These are phyloP conservation scores for Pisolithus orientalis DNA, from an alignment of 768 basidiomycete species.

Conservation along the genomic window DNA sequence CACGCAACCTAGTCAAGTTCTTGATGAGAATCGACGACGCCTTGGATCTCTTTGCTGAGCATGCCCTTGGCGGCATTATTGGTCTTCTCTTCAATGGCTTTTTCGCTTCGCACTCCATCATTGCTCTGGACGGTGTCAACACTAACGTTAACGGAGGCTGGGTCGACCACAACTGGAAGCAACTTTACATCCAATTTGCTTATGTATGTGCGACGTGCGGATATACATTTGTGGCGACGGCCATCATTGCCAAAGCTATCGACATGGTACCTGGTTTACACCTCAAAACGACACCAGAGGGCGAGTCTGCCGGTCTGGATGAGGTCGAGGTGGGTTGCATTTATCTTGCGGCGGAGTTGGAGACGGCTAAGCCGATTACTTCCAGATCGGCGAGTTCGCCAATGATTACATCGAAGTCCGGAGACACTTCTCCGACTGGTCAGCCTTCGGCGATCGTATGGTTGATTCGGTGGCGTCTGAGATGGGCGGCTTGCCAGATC, in stretches of 20 bases:
- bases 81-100: constrained; percentile 70
- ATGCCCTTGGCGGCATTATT: constrained; percentile 79
- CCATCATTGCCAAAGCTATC: constrained; percentile 49
- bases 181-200: constrained; percentile 71
- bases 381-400: constrained; percentile 63
- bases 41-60: constrained; percentile 88
- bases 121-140: constrained; percentile 64
- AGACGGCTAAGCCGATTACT: background rate
- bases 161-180: constrained; percentile 72
- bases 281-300: constrained; percentile 47
- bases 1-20: constrained; percentile 48
- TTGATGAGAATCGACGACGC: constrained; percentile 76
- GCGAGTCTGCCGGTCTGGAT: constrained; percentile 61
- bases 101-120: constrained; percentile 62
- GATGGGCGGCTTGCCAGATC: constrained; percentile 27
- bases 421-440: constrained; percentile 57
- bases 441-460: constrained; percentile 17
- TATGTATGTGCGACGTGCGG: constrained; percentile 52
- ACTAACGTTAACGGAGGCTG: constrained; percentile 53
- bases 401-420: constrained; percentile 66
- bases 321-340: constrained; percentile 53
- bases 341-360: background rate
- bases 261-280: constrained; percentile 54
- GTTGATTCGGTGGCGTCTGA: background rate
- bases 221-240: constrained; percentile 60